A percentile compares a stretch with the other conserved stretches of the same genome.
phyloP scores from a whole-genome alignment of 1,284 basidiomycete genomes.

The Termitomyces sp. region DNA sequence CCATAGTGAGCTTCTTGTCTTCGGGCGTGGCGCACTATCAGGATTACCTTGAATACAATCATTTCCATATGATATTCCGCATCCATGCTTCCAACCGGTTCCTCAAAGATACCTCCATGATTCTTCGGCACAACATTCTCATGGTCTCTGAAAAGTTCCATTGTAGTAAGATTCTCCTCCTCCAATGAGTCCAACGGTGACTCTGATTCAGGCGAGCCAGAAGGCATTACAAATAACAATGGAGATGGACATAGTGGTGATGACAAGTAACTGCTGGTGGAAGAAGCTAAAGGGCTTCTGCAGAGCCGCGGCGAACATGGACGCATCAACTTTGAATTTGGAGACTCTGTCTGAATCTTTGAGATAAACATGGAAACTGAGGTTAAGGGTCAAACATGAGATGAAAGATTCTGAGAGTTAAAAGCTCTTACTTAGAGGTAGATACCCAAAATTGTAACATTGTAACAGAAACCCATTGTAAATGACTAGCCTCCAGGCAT shows the following conservation, averaged over 20 bases:
- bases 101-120: not conserved
- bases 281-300: not conserved
- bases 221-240: not conserved
- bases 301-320: not conserved
- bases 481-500: too few relatives aligned
- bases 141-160: not conserved
- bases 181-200: not conserved
- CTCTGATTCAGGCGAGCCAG: not conserved
- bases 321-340: not conserved
- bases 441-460: too few relatives aligned
- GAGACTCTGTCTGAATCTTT: not conserved
- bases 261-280: not conserved
- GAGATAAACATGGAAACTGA: not conserved
- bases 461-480: too few relatives aligned
- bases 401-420: not conserved
- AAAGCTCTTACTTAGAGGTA: too few relatives aligned
- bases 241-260: not conserved
- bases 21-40: not conserved
- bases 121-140: not conserved
- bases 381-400: not conserved
- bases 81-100: not conserved
- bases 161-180: not conserved
- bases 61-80: slow-evolving; percentile 7
- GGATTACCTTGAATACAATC: not conserved
- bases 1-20: not conserved